A percentile compares a stretch with the other conserved stretches of the same genome.
Conservation (phyloP, 306 rosid species). For the Gastrolobium villosum region DNA sequence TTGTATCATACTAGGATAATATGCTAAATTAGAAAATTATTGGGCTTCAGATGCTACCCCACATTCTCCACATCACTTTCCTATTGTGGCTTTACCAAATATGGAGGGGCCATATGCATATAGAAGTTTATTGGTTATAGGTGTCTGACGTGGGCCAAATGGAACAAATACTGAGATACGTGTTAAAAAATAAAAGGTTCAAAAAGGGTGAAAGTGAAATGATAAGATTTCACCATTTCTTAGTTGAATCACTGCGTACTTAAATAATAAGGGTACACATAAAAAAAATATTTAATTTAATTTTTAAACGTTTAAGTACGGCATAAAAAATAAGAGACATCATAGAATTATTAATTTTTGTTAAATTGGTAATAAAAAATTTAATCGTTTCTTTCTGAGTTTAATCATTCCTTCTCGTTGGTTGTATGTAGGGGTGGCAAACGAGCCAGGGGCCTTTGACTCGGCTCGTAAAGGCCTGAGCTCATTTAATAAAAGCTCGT, state of each 20-base stretch:
- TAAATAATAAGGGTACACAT: no score
- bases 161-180: conserved; percentile 14
- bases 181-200: not conserved
- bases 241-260: no score
- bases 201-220: not conserved
- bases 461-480: no score
- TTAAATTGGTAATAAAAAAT: no score
- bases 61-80: not conserved
- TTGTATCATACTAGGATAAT: not conserved
- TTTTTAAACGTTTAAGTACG: no score
- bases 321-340: no score
- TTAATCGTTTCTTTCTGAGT: no score
- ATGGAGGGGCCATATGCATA: not conserved
- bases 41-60: conserved; percentile 1
- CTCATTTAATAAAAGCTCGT: no score
- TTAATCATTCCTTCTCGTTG: not conserved
- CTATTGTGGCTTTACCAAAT: not conserved
- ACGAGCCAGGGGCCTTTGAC: no score
- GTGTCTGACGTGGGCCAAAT: conserved; percentile 30
- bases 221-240: not conserved
- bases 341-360: no score
- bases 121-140: not conserved
- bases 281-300: no score
- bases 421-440: no score
- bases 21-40: not conserved